Evolutionary conservation across 164 flowering plant species (phyloP), one percentile per base, ranked within the genome.

Genomic region (Euptelea pleiosperma): DNA sequence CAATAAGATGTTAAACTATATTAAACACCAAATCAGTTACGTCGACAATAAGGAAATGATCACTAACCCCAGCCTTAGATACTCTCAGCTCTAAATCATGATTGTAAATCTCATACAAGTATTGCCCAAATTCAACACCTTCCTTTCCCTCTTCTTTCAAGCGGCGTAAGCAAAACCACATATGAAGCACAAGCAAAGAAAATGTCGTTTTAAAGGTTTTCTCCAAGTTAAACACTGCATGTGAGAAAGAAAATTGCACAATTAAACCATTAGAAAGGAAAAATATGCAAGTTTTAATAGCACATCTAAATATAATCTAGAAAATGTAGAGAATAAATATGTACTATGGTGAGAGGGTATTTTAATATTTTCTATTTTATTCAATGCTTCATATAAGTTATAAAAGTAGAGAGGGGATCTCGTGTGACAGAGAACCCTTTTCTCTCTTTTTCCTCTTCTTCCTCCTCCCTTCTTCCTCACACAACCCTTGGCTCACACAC

Each of bases 31-130:
- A 21, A 37, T 24, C 15, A 54, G 33, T 54, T 12, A 0, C 30
- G 39, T 12, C 25, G 28, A 18, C 15, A 40, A 30, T 15, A 59
- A 60, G 52, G 44, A 31, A 47, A 25, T 34, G 36, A 60, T 57
- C 34, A 82, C 85, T 63, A 39, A 93, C 99, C 96, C 99, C 99
- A 64, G 97, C 99, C 60, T 86, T 88, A 16, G 97, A 88, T 15
- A 85, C 97, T 74, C 99, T 82, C 61, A 93, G 57, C 76, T 93
- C 99, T 56, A 88, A 69, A 68, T 93, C 97, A 74, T 93, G 99
- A 79, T 88, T 86, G 77, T 86, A 88, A 43, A 82, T 81, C 77
- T 93, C 99, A 60, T 88, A 93, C 57, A 93, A 19, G 74, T 88
- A 84, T 30, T 93, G 99, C 52, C 97, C 99, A 58, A 90, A 69